These are phyloP conservation scores for Coelastrella sp. DNA, from an alignment of 139 green algal genomes.

Conservation along the genomic window DNA sequence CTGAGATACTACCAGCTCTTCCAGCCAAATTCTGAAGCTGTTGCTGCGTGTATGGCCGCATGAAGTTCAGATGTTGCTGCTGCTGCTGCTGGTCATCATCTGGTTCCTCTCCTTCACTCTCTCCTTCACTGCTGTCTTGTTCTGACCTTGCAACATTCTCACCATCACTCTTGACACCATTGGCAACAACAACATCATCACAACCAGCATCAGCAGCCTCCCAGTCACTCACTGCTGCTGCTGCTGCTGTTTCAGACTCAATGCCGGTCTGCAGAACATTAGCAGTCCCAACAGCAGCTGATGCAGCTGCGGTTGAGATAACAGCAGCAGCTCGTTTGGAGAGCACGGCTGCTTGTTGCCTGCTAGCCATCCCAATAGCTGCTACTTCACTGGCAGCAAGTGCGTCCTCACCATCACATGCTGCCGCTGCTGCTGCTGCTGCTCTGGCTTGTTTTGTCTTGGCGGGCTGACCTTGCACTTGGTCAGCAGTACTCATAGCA, in stretches of 20 bases:
- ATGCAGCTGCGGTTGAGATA: too few relatives aligned
- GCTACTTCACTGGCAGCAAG: too few relatives aligned
- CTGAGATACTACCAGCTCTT: not conserved
- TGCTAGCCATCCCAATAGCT: too few relatives aligned
- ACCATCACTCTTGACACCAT: not conserved
- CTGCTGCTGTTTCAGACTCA: conserved; percentile 3
- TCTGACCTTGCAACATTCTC: not conserved
- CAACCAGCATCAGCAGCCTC: not conserved
- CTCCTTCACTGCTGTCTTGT: conserved; percentile 28
- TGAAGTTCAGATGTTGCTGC: not conserved
- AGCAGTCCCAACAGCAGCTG: not conserved
- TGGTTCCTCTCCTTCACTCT: not conserved
- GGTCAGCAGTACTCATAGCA: conserved; percentile 14
- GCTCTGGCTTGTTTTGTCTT: not conserved
- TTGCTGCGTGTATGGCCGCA: too few relatives aligned
- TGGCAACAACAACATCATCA: not conserved
- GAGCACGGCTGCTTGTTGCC: too few relatives aligned
- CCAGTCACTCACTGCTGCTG: not conserved
- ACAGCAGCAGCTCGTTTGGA: too few relatives aligned
- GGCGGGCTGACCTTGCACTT: not conserved
- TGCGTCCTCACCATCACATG: not conserved
- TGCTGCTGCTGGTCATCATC: conserved; percentile 14
- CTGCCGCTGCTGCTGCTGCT: conserved; percentile 5
- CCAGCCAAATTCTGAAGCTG: too few relatives aligned
- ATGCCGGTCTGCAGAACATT: not conserved